A percentile compares a stretch with the other conserved stretches of the same genome.
Evolutionary conservation across 371 early-diverging fungal species (phyloP).

Genomic region (Mortierella sp.): DNA sequence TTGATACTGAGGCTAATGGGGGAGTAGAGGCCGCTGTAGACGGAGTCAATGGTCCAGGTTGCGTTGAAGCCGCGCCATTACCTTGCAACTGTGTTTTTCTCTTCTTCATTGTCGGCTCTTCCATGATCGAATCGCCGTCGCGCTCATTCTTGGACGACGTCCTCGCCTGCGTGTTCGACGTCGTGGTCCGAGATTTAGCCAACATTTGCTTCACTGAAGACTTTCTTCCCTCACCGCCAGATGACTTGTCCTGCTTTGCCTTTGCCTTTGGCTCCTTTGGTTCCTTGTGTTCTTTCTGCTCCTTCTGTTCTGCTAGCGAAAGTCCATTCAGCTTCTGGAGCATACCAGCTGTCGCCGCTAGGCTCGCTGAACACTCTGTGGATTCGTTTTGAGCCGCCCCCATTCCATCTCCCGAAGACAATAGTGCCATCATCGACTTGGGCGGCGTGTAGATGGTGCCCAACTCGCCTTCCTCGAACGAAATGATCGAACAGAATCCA

Average conservation of each 20-base stretch:
- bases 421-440: constrained; percentile 24
- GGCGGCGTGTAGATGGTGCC: constrained; percentile 56
- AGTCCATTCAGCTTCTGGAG: constrained; percentile 38
- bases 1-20: neutral
- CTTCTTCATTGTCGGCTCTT: constrained; percentile 42
- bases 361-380: constrained; percentile 24
- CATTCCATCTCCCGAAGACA: constrained; percentile 8
- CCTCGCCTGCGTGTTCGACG: constrained; percentile 9
- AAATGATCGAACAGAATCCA: constrained; percentile 89
- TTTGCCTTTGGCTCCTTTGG: constrained; percentile 23
- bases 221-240: constrained; percentile 20
- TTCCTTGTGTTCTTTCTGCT: constrained; percentile 28
- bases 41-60: neutral
- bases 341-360: constrained; percentile 49
- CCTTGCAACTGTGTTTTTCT: constrained; percentile 25
- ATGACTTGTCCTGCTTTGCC: constrained; percentile 24
- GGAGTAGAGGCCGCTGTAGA: neutral
- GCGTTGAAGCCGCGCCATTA: neutral
- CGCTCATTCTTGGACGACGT: constrained; percentile 32
- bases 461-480: constrained; percentile 74
- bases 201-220: constrained; percentile 17
- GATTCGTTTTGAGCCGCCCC: constrained; percentile 5
- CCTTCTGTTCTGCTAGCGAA: constrained; percentile 36
- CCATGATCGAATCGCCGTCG: constrained; percentile 47
- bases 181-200: constrained; percentile 15